Evolutionary conservation across 2,329 filamentous ascomycete species (phyloP), one percentile per base, ranked within the genome.

Genomic region (Aspergillus novofumigatus): DNA sequence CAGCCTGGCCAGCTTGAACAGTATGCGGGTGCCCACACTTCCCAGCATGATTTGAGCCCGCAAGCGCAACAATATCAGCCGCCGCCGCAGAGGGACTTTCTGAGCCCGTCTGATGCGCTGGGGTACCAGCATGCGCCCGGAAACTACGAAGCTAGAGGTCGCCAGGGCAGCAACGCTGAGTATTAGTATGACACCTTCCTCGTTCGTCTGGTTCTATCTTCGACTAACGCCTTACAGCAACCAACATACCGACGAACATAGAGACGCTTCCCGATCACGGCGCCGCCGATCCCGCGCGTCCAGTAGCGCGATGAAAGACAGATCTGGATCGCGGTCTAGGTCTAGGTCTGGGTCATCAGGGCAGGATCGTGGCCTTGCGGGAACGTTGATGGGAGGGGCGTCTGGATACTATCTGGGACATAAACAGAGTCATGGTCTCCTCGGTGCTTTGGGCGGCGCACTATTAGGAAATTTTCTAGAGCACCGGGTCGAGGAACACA

Each of bases 361-460:
- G 26, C 55, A 55, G 51, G 83, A 86, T 59, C 80, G 84, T 55
- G 83, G 83, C 41, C 72, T 86, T 4, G 78, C 82, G 64, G 82
- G 84, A 49, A 79, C 83, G 3, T 69, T 85, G 3, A 80, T 79
- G 14, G 84, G 84, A 47, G 83, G 81, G 47, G 76, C 82, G 3
- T 81, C 83, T 3, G 84, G 84, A 1, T 80, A 80, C 60, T 80
- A 81, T 60, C 73, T 82, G 5, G 84, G 84, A 20, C 83, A 84
- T 68, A 76, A 82, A 62, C 80, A 77, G 23, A 75, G 81, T n/a
- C 82, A 84, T 62, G 82, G 82, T 3, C 71, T 86, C 29, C 68
- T 87, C 9, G 84, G 84, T 10, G 80, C 83, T 0, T 67, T 86
- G 28, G 81, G 81, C 3, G 84, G 84, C 55, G 83, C 83, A 0